phyloP scores from a whole-genome alignment of 768 basidiomycete genomes.

The Lentinula guzmanii region DNA sequence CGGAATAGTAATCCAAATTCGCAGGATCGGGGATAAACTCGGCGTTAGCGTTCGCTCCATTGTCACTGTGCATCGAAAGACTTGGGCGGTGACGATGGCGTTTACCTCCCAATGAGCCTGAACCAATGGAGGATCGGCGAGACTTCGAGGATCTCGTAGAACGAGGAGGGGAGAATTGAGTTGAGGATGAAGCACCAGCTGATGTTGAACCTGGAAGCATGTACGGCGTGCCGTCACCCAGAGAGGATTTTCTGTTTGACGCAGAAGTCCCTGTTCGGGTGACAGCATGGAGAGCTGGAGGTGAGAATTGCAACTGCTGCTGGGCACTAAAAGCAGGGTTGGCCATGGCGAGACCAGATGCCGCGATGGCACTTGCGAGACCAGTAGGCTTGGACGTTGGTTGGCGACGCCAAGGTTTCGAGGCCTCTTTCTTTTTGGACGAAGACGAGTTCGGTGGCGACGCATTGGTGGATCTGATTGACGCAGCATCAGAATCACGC shows the following conservation, averaged over 20 bases:
- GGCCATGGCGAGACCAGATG: slow-evolving; percentile 62
- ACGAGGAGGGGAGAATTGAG: background rate
- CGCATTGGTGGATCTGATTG: background rate
- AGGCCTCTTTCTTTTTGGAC: slow-evolving; percentile 22
- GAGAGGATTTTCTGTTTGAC: slow-evolving; percentile 4
- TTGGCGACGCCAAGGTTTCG: slow-evolving; percentile 35
- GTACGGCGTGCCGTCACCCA: slow-evolving; percentile 2
- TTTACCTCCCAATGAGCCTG: background rate
- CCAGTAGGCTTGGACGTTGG: slow-evolving; percentile 44
- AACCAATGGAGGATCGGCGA: slow-evolving; percentile 4
- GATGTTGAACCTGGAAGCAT: slow-evolving; percentile 5
- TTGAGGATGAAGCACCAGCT: slow-evolving; percentile 7
- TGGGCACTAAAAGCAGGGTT: slow-evolving; percentile 45
- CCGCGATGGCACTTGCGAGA: slow-evolving; percentile 63
- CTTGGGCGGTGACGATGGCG: slow-evolving; percentile 12
- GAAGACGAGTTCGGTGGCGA: background rate
- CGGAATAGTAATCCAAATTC: slow-evolving; percentile 30
- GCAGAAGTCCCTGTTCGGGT: background rate
- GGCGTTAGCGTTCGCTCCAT: slow-evolving; percentile 18
- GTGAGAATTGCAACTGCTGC: slow-evolving; percentile 34
- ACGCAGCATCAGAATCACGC: slow-evolving; percentile 4
- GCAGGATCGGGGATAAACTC: slow-evolving; percentile 26
- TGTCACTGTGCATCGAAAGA: slow-evolving; percentile 20
- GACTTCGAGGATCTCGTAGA: slow-evolving; percentile 2
- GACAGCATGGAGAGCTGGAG: slow-evolving; percentile 11